phyloP scores from a whole-genome alignment of 164 flowering plant genomes.

The Aristolochia fimbriata region DNA sequence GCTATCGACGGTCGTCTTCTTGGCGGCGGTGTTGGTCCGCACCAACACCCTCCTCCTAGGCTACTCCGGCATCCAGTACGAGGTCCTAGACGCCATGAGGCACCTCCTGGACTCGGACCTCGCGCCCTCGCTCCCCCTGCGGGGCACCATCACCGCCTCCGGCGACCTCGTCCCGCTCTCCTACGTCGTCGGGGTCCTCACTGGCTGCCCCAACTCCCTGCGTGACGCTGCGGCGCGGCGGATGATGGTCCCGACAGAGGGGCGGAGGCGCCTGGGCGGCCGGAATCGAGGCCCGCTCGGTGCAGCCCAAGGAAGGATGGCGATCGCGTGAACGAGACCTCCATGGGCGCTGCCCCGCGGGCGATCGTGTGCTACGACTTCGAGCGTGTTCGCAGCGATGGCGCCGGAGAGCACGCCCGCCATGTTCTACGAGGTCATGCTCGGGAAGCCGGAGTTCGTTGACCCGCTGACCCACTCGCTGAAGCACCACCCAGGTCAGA shows the following conservation, averaged over 20 bases:
- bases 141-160: constrained; percentile 27
- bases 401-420: constrained; percentile 21
- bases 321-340: constrained; percentile 19
- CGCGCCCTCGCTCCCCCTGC: no score
- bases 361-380: constrained; percentile 21
- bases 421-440: constrained; percentile 16
- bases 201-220: constrained; percentile 21
- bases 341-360: constrained; percentile 21
- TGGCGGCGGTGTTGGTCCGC: no score
- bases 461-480: constrained; percentile 19
- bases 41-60: no score
- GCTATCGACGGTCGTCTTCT: constrained; percentile 13
- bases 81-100: no score
- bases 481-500: constrained; percentile 25
- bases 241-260: constrained; percentile 14
- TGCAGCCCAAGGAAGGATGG: constrained; percentile 20
- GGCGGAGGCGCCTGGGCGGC: constrained; percentile 24
- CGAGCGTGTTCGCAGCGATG: constrained; percentile 14
- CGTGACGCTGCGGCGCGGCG: no score
- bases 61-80: no score
- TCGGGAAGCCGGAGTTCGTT: constrained; percentile 15
- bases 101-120: no score
- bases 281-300: constrained; percentile 20
- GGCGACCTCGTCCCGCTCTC: constrained; percentile 20
- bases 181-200: constrained; percentile 28